Evolutionary conservation across 2,329 filamentous ascomycete genomes (phyloP).

Genomic region (Kalaharituber pfeilii): DNA sequence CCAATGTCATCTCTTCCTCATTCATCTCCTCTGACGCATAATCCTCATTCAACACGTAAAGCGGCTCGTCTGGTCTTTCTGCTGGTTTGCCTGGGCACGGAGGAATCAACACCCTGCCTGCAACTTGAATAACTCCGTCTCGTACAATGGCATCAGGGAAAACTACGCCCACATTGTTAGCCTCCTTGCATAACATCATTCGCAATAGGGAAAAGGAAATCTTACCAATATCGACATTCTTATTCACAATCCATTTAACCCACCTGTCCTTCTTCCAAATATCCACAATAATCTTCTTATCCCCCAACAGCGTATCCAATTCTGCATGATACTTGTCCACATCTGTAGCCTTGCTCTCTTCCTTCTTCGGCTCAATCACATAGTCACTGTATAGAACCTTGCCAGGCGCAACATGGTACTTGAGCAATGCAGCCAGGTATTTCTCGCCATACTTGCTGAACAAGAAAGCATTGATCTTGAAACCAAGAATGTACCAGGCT

Average conservation of each 20-base stretch:
- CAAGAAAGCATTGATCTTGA: conserved; percentile 61
- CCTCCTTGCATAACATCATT: too few relatives aligned
- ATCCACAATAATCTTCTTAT: conserved; percentile 51
- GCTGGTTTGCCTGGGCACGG: conserved; percentile 29
- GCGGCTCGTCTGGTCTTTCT: neutral
- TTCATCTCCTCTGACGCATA: conserved; percentile 24
- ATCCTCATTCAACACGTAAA: neutral
- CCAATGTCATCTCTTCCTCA: conserved; percentile 38
- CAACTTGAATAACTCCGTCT: conserved; percentile 73
- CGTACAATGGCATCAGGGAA: conserved; percentile 46
- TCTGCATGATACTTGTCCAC: conserved; percentile 46
- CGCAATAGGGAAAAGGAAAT: neutral
- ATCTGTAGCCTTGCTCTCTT: conserved; percentile 2
- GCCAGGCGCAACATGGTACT: conserved; percentile 61
- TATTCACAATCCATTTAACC: conserved; percentile 58
- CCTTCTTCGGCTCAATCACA: conserved; percentile 24
- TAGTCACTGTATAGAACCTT: conserved; percentile 70
- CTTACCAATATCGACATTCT: conserved; percentile 34
- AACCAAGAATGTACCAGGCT: conserved; percentile 59
- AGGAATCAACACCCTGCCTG: conserved; percentile 57
- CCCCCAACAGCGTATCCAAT: conserved; percentile 54
- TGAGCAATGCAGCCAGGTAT: conserved; percentile 59
- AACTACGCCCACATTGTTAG: conserved; percentile 2
- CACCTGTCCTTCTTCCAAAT: conserved; percentile 50
- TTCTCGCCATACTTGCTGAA: conserved; percentile 58